Percentiles rank a stretch among this genome's conserved stretches.
phyloP scores from a whole-genome alignment of 768 basidiomycete genomes.

The Boletus insuetus region DNA sequence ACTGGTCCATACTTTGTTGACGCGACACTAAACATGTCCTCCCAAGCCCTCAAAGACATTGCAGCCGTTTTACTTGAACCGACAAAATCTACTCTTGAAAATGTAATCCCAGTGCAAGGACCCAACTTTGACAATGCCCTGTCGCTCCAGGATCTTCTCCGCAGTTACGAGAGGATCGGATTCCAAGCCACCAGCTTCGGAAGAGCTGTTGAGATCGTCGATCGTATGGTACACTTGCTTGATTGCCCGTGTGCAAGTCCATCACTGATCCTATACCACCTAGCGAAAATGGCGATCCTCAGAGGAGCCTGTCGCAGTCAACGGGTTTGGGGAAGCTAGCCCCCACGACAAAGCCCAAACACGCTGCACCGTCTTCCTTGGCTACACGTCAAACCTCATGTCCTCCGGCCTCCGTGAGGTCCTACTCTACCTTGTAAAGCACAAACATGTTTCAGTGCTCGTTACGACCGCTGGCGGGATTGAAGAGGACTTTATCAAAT shows the following conservation, averaged over 20 bases:
- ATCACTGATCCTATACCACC: background rate
- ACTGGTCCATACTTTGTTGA: background rate
- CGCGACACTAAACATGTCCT: background rate
- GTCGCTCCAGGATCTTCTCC: background rate
- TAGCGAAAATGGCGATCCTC: background rate
- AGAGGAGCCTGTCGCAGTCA: background rate
- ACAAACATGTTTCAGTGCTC: background rate
- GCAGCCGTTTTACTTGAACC: background rate
- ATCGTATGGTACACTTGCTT: background rate
- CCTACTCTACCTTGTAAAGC: background rate
- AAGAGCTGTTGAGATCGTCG: background rate
- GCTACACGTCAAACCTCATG: background rate
- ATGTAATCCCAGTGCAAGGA: background rate
- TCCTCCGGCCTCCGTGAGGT: background rate
- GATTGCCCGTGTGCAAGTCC: too few relatives aligned
- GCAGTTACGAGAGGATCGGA: background rate
- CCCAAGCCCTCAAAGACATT: background rate
- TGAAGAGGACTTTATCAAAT: background rate
- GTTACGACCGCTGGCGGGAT: background rate
- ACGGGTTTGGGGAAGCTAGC: background rate
- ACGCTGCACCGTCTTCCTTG: background rate
- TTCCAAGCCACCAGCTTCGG: conserved; percentile 1
- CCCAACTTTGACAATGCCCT: background rate
- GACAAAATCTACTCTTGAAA: background rate
- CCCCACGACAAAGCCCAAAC: background rate